Percentiles rank a stretch among this genome's conserved stretches.
These are phyloP conservation scores for Entoloma clypeatum DNA, from an alignment of 1,284 basidiomycete genomes.

Conservation along the genomic window DNA sequence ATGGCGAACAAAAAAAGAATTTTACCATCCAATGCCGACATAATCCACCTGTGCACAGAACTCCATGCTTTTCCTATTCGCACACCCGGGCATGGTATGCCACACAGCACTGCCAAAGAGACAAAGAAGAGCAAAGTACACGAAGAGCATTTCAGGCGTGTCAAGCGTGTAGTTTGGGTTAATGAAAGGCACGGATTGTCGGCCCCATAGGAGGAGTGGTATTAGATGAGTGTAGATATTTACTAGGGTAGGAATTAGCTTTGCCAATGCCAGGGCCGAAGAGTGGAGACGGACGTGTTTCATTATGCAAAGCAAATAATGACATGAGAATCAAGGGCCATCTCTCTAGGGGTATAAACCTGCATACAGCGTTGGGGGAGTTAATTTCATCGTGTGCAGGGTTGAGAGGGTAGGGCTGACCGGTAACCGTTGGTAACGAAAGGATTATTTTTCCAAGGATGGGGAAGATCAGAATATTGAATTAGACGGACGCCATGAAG, in stretches of 20 bases:
- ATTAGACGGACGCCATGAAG: conserved; percentile 69
- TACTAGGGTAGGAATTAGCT: conserved; percentile 41
- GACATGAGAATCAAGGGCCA: conserved; percentile 75
- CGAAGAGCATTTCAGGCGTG: conserved; percentile 59
- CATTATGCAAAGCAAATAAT: conserved; percentile 80
- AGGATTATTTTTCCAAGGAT: conserved; percentile 82
- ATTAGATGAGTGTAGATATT: conserved; percentile 91
- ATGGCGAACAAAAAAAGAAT: not conserved
- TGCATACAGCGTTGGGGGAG: conserved; percentile 29
- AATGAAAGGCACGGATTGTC: conserved; percentile 47
- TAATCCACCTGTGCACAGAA: conserved; percentile 79
- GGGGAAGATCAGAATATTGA: conserved; percentile 74
- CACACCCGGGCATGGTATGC: conserved; percentile 83
- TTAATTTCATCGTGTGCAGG: conserved; percentile 6
- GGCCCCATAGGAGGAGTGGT: conserved; percentile 67
- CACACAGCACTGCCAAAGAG: conserved; percentile 71
- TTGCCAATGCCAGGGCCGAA: not conserved
- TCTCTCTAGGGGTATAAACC: conserved; percentile 84
- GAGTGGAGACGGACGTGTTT: conserved; percentile 64
- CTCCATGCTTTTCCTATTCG: conserved; percentile 66
- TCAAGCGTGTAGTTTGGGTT: conserved; percentile 34
- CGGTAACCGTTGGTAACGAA: conserved; percentile 81
- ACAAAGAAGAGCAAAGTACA: conserved; percentile 66
- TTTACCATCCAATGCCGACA: conserved; percentile 78
- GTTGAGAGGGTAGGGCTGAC: conserved; percentile 42